phyloP scores from a whole-genome alignment of 2,329 filamentous ascomycete genomes.

The Aspergillus udagawae region DNA sequence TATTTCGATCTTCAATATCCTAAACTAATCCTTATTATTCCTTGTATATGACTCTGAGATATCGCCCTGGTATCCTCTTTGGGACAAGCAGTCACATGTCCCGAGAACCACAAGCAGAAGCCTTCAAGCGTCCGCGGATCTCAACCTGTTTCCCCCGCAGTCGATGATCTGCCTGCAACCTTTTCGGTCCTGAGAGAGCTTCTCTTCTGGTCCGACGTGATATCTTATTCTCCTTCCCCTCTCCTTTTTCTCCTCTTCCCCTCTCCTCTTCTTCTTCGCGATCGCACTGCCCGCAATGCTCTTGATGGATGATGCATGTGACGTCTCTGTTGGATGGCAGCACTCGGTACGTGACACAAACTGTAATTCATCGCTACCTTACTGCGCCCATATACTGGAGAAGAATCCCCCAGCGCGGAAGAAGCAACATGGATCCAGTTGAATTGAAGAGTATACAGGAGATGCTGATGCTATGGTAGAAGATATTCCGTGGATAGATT shows the following conservation, averaged over 20 bases:
- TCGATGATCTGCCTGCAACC: constrained; percentile 1
- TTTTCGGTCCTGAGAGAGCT: neutral
- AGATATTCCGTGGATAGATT: constrained; percentile 52
- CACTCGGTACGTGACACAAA: constrained; percentile 39
- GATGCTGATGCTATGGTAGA: constrained; percentile 26
- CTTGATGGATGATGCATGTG: constrained; percentile 28
- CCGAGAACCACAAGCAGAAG: constrained; percentile 10
- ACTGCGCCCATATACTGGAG: neutral
- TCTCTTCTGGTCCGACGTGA: neutral
- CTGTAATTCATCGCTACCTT: neutral
- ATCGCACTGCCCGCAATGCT: constrained; percentile 27
- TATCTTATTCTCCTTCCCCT: neutral
- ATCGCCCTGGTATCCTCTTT: neutral
- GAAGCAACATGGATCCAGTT: neutral
- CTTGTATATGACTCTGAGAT: neutral
- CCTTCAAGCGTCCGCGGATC: constrained; percentile 12
- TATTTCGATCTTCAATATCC: neutral
- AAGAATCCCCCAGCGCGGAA: neutral
- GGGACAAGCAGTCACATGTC: constrained; percentile 13
- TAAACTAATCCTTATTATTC: neutral
- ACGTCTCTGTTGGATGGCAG: constrained; percentile 47
- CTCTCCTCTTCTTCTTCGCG: constrained; percentile 5
- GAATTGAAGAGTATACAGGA: constrained; percentile 1
- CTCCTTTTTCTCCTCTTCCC: constrained; percentile 3
- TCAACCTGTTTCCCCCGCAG: constrained; percentile 3